These are phyloP conservation scores for Alisma plantagoaquatica DNA, from an alignment of 106 monocot genomes.

Conservation along the genomic window DNA sequence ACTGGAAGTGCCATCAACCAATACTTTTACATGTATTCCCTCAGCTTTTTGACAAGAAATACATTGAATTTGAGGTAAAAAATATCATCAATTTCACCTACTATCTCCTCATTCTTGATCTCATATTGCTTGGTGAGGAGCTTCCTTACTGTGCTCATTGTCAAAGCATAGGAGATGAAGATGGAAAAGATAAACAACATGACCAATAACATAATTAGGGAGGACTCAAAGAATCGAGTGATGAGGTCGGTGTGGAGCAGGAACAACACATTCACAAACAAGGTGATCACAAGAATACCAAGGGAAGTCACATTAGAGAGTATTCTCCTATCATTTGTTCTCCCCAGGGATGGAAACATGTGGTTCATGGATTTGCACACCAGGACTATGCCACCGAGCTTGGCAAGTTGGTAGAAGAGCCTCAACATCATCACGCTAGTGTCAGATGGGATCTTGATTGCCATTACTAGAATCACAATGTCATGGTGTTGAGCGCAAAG, in stretches of 20 bases:
- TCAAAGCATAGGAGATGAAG: conserved; percentile 1
- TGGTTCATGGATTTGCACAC: conserved; percentile 1
- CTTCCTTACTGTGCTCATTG: not conserved
- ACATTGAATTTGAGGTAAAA: too few species aligned
- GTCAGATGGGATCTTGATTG: too few species aligned
- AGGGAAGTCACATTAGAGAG: conserved; percentile 4
- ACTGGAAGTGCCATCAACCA: too few species aligned
- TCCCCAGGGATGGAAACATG: conserved; percentile 2
- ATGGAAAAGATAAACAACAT: not conserved
- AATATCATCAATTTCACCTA: too few species aligned
- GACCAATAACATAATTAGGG: not conserved
- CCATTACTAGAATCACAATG: not conserved
- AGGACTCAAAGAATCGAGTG: not conserved
- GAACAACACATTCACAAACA: conserved; percentile 2
- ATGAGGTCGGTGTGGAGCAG: conserved; percentile 4
- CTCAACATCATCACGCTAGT: not conserved
- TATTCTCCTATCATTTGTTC: not conserved
- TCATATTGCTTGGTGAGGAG: not conserved
- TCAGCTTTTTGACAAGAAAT: too few species aligned
- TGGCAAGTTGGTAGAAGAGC: conserved; percentile 2
- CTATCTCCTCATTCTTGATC: not conserved
- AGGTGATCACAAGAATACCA: conserved; percentile 6
- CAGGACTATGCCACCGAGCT: conserved; percentile 8
- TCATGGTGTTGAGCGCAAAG: conserved; percentile 13
- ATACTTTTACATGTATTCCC: not conserved